Conservation (phyloP, 139 green algal species). For the Coelastrella sp. region DNA sequence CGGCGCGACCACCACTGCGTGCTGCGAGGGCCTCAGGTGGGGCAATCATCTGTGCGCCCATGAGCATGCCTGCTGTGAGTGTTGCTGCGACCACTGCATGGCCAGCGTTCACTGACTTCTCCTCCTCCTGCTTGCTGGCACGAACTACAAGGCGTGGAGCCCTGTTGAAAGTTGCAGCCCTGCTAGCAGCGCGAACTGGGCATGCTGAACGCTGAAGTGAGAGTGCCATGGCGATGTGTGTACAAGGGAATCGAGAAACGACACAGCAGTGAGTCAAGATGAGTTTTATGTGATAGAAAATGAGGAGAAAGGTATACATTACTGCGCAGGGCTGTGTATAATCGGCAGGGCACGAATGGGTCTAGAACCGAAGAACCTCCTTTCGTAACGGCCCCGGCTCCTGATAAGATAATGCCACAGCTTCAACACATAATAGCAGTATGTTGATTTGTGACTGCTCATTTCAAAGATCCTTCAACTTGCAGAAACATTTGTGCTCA, state of each 20-base stretch:
- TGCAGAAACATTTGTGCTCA: no score
- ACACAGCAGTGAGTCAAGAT: no score
- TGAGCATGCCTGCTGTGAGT: conserved; percentile 17
- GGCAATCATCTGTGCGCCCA: conserved; percentile 9
- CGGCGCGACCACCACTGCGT: conserved; percentile 30
- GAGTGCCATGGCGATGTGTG: conserved; percentile 12
- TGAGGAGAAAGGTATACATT: no score
- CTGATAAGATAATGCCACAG: no score
- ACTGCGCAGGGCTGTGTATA: no score
- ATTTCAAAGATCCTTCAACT: no score
- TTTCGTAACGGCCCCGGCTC: no score
- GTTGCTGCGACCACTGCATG: conserved; percentile 11
- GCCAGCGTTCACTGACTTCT: neutral
- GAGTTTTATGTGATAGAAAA: no score
- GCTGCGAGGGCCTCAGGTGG: conserved; percentile 24
- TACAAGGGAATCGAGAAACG: neutral
- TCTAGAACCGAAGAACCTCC: no score
- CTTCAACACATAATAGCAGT: no score
- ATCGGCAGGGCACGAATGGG: no score
- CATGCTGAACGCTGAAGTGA: conserved; percentile 21
- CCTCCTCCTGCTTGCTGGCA: conserved; percentile 10
- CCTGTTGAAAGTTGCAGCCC: neutral
- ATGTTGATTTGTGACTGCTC: no score
- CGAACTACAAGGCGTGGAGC: neutral
- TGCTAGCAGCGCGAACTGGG: neutral